These are phyloP conservation scores for Arthrinium phaeospermum DNA, from an alignment of 2,329 filamentous ascomycete species.

Conservation along the genomic window DNA sequence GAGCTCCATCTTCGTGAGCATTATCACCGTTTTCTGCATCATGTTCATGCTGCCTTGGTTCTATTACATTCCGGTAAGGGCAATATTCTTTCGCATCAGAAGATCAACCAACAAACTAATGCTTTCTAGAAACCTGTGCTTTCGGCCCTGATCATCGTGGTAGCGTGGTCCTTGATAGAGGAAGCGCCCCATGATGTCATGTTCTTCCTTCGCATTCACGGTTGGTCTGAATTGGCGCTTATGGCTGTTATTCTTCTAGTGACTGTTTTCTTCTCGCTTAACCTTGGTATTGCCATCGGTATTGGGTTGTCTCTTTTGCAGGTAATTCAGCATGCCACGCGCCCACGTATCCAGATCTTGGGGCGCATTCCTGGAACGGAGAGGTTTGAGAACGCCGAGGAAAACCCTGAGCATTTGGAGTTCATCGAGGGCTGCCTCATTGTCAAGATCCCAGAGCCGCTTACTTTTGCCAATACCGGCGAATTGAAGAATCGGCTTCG, in stretches of 20 bases:
- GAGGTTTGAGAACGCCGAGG: conserved; percentile 84
- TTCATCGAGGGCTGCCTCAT: conserved; percentile 93
- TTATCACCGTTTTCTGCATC: conserved; percentile 82
- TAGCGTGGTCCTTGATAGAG: conserved; percentile 93
- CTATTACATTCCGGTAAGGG: conserved; percentile 88
- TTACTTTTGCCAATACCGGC: conserved; percentile 97
- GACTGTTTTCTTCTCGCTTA: conserved; percentile 94
- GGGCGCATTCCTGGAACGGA: conserved; percentile 85
- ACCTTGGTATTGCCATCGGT: conserved; percentile 90
- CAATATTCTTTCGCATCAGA: background rate
- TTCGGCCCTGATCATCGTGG: conserved; percentile 91
- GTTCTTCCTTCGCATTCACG: conserved; percentile 86
- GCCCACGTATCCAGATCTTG: conserved; percentile 93
- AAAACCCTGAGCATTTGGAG: conserved; percentile 75
- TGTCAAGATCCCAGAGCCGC: conserved; percentile 94
- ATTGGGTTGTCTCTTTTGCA: conserved; percentile 89
- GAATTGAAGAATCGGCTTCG: conserved; percentile 84
- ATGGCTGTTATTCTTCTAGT: conserved; percentile 91
- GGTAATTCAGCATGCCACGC: conserved; percentile 87
- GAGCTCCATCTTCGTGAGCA: conserved; percentile 85
- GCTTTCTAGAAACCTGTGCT: conserved; percentile 81
- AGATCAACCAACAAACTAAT: background rate
- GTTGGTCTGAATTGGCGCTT: conserved; percentile 83
- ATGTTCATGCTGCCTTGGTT: conserved; percentile 87
- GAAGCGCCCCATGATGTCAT: conserved; percentile 90